Evolutionary conservation across 2,329 filamentous ascomycete genomes (phyloP).

Genomic region (Beauveria bassiana): DNA sequence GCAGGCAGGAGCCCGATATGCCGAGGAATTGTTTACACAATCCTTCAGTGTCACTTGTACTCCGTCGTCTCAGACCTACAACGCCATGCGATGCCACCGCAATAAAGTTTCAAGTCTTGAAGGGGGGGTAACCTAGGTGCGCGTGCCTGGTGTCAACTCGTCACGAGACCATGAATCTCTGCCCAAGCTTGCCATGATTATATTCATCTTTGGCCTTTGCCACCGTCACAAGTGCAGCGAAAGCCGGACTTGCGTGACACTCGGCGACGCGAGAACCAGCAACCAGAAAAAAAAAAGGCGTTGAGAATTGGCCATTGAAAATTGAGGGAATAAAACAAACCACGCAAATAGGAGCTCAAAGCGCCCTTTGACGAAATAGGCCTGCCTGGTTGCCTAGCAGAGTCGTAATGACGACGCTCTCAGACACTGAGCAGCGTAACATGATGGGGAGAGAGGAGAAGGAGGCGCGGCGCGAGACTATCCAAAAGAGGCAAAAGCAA

Average conservation of each 20-base stretch:
- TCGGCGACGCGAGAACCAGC: neutral
- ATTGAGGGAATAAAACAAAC: neutral
- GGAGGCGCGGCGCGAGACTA: neutral
- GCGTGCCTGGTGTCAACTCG: neutral
- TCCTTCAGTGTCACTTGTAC: too few species aligned
- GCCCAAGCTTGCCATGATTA: neutral
- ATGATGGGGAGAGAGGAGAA: neutral
- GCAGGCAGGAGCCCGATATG: too few species aligned
- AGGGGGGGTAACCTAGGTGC: too few species aligned
- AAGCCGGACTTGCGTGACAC: neutral
- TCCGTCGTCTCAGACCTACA: too few species aligned
- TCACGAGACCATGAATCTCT: neutral
- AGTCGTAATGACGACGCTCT: neutral
- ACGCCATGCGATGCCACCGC: too few species aligned
- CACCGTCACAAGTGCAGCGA: neutral
- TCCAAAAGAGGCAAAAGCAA: conserved; percentile 6
- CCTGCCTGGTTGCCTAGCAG: neutral
- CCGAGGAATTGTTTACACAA: too few species aligned
- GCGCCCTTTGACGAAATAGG: neutral
- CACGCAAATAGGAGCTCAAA: neutral
- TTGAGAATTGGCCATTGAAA: too few species aligned
- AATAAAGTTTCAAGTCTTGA: too few species aligned
- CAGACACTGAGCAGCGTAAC: neutral
- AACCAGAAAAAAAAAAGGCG: too few species aligned
- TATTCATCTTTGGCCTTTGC: neutral